Conservation (phyloP, 1,284 basidiomycete species). For the Ceraceosorus guamensis region DNA sequence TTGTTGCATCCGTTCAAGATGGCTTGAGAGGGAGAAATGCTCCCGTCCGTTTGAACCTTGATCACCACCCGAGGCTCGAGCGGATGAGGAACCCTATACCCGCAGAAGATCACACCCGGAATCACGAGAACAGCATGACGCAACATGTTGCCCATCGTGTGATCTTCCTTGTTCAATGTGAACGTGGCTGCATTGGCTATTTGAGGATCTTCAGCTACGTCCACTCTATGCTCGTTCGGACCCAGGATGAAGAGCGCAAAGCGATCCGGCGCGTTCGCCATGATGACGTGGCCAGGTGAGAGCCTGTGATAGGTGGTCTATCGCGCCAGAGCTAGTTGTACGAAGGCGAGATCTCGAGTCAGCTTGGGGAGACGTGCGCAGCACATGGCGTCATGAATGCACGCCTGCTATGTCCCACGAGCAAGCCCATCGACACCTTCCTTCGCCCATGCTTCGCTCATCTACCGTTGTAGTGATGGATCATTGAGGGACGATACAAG, state of each 20-base stretch:
- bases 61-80: conserved; percentile 86
- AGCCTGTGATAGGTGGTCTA: not conserved
- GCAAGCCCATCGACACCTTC: not conserved
- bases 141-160: conserved; percentile 92
- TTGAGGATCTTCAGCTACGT: conserved; percentile 89
- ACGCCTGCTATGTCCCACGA: not conserved
- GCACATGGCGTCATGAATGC: not conserved
- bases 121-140: conserved; percentile 56
- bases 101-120: conserved; percentile 68
- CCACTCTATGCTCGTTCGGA: conserved; percentile 84
- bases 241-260: conserved; percentile 85
- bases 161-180: conserved; percentile 90
- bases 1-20: conserved; percentile 76
- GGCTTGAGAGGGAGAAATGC: conserved; percentile 70
- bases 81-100: conserved; percentile 95
- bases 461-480: conserved; percentile 47
- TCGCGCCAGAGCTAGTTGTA: not conserved
- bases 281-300: conserved; percentile 5
- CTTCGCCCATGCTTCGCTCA: conserved; percentile 17
- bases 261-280: conserved; percentile 75
- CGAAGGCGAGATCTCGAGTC: not conserved
- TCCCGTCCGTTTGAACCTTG: conserved; percentile 91
- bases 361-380: not conserved
- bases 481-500: conserved; percentile 4
- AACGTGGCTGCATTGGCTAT: conserved; percentile 94